Evolutionary conservation across 257 asterid genomes (phyloP), one percentile per base, ranked within the genome.

Genomic region (Ilex asprella): DNA sequence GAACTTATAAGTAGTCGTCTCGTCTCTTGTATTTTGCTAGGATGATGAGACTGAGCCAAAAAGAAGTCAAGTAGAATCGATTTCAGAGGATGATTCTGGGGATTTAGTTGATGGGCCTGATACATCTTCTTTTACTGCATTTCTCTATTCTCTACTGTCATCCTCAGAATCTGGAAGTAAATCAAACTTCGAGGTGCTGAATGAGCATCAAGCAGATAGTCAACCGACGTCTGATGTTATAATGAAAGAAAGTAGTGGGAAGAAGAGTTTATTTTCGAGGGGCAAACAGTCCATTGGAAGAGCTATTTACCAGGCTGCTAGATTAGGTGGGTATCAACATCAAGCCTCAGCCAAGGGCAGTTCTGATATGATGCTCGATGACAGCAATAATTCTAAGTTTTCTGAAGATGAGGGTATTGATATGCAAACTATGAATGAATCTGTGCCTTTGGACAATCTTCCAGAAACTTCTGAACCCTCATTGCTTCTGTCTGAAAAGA

Each of bases 101-200:
- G 84, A 84, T 62, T 68, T 79, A 58, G 75, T 70, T 67, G 83
- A 82, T 53, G 97, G 95, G 55, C 99, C 99, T 10, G 97, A 93
- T 81, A 93, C 99, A 29, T 87, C 99, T 54, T 93, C 99, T 2
- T 87, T 93, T 75, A 16, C 97, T 6, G 97, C 99, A 6, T 93
- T 93, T 71, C 73, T 89, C 0, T 84, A 79, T 69, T 93, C 99
- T 39, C 76, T 93, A 30, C 69, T 89, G 63, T 89, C 91, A 60
- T 73, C 88, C 65, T 76, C 99, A 3, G 89, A 80, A 57, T 58
- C 84, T 58, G 81, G 63, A 21, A 63, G 64, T 55, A 66, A 71
- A 59, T 57, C 83, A 31, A 63, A 73, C 21, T 56, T 49, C 39
- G 75, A 75, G n/a, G 76, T 57, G 35, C 70, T 71, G 15, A 58